Percentiles rank a stretch among this genome's conserved stretches.
Evolutionary conservation across 805 yeast genomes (phyloP).

Genomic region (Spathaspora passalidarum): DNA sequence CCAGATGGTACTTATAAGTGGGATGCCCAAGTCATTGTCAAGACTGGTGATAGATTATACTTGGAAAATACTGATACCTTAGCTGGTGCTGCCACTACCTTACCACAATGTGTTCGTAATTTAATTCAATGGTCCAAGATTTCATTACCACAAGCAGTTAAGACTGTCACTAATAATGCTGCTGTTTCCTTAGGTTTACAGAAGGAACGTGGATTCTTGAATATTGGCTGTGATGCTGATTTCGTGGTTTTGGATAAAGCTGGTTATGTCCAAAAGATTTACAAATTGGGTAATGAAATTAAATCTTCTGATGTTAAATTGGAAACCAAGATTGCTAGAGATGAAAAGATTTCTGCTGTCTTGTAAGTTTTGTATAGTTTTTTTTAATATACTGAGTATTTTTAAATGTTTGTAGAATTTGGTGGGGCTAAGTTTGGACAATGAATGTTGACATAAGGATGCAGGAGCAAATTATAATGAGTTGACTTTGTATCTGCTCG

Average conservation of each 20-base stretch:
- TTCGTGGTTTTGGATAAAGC: constrained; percentile 42
- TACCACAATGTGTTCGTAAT: constrained; percentile 49
- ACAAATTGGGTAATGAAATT: constrained; percentile 44
- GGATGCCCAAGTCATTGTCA: constrained; percentile 46
- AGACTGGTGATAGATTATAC: constrained; percentile 44
- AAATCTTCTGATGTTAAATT: constrained; percentile 10
- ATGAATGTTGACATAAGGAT: no score
- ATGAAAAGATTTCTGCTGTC: constrained; percentile 8
- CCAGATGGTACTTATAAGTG: constrained; percentile 56
- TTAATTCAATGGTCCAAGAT: constrained; percentile 48
- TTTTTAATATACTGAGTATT: background rate
- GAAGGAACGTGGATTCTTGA: constrained; percentile 47
- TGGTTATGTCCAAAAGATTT: constrained; percentile 48
- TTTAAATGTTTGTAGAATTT: no score
- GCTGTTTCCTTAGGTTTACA: constrained; percentile 46
- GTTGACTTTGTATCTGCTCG: no score
- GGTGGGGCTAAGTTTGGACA: no score
- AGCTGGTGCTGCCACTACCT: constrained; percentile 61
- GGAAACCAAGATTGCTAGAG: constrained; percentile 3
- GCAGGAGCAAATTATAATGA: no score
- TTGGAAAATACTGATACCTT: constrained; percentile 54
- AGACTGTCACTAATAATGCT: constrained; percentile 53
- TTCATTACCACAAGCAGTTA: constrained; percentile 50
- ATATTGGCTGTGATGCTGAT: constrained; percentile 56
- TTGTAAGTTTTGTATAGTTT: constrained; percentile 6